Evolutionary conservation across 441 rosid species (phyloP), one percentile per base, ranked within the genome.

Genomic region (Eugenia klotzschiana): DNA sequence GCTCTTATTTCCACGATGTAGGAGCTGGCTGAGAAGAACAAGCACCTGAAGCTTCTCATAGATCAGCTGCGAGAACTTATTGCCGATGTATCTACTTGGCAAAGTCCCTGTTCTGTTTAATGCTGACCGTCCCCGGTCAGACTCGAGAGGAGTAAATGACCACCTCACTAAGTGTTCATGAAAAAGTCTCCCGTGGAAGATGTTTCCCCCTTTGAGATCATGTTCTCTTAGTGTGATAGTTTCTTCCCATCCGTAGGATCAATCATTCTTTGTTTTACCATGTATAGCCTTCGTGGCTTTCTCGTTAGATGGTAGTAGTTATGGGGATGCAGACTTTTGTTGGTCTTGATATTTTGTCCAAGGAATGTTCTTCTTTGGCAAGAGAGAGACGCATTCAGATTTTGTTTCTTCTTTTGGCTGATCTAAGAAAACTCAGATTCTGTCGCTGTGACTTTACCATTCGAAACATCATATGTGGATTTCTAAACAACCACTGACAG

Each of bases 1-100:
- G 57, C 11, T 50, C 74, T 56, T 50, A 50, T 51, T 81, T 49
- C 50, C 85, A 25, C 52, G 72, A 20, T 86, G 82, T 84, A 97
- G 98, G 98, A 94, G 87, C 92, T 97, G 88, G 94, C 88, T 26
- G 87, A 89, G 87, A 97, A 94, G 93, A 97, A 95, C 84, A 87
- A 80, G 37, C 84, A 89, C 82, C 83, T 97, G 82, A 95, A 95
- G 90, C 91, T 89, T 84, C 95, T 95, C 81, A 94, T 94, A 33
- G 96, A 94, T 89, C 94, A 94, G 83, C 84, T 93, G 55, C 93
- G 95, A 69, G 92, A 92, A 51, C 95, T 97, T 82, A 92, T 95
- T 8, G 86, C 89, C 1, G 98, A 95, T 87, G 89, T 94, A 85
- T 91, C 98, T 12, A 94, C 98, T 16, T 97, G 98, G 98, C 98